phyloP scores from a whole-genome alignment of 352 stramenopile genomes.

The Phytophthora cryptogea region DNA sequence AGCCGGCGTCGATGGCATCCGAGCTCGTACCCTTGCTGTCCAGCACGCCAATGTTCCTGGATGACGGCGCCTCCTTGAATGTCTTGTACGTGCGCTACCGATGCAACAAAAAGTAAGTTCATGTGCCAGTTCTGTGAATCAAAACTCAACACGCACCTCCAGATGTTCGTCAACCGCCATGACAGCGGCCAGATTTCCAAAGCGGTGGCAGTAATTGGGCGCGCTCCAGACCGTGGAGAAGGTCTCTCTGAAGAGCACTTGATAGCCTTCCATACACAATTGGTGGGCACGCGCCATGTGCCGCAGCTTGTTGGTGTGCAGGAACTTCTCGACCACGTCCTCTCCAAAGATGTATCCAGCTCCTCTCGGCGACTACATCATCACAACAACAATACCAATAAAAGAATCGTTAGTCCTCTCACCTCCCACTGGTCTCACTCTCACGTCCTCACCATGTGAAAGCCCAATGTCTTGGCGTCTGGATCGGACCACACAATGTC shows the following conservation, averaged over 20 bases:
- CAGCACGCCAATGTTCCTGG: slow-evolving; percentile 66
- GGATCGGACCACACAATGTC: slow-evolving; percentile 89
- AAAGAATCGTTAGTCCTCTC: slow-evolving; percentile 30
- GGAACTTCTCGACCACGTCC: slow-evolving; percentile 85
- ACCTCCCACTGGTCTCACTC: slow-evolving; percentile 41
- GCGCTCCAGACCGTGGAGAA: slow-evolving; percentile 87
- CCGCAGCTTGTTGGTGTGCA: slow-evolving; percentile 77
- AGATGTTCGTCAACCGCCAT: slow-evolving; percentile 73
- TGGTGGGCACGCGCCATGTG: slow-evolving; percentile 87
- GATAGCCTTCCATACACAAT: slow-evolving; percentile 86
- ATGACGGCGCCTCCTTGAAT: slow-evolving; percentile 78
- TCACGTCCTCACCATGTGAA: slow-evolving; percentile 56
- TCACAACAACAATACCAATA: slow-evolving; percentile 40
- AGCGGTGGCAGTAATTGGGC: slow-evolving; percentile 90
- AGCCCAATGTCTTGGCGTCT: slow-evolving; percentile 84
- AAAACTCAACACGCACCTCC: slow-evolving; percentile 36
- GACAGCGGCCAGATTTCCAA: slow-evolving; percentile 74
- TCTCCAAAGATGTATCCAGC: slow-evolving; percentile 89
- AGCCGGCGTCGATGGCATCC: slow-evolving; percentile 84
- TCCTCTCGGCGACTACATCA: slow-evolving; percentile 69
- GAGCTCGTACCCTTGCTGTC: slow-evolving; percentile 71
- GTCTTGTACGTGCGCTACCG: slow-evolving; percentile 82
- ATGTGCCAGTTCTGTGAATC: neutral
- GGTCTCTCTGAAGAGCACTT: slow-evolving; percentile 75
- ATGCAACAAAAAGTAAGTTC: slow-evolving; percentile 10